Conservation (phyloP, 352 stramenopile species). For the Phytopythium kandeliae region DNA sequence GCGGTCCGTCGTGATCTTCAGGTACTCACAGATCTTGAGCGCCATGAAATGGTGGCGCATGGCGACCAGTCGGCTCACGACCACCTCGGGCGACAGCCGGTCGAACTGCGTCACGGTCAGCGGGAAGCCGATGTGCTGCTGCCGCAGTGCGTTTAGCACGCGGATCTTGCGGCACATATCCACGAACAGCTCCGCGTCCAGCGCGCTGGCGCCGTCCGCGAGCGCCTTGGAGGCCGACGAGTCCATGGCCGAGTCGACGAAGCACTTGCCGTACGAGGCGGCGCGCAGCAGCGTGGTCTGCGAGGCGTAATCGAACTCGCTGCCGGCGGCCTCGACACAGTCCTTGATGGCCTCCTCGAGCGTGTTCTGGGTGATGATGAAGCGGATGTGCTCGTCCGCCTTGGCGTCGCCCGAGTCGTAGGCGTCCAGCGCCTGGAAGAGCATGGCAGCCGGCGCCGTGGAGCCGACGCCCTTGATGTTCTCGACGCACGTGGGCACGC, state of each 20-base stretch:
- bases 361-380: conserved; percentile 74
- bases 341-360: conserved; percentile 85
- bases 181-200: conserved; percentile 83
- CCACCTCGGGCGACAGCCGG: conserved; percentile 74
- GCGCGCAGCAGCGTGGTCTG: conserved; percentile 81
- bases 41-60: conserved; percentile 86
- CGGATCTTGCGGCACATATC: conserved; percentile 87
- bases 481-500: conserved; percentile 79
- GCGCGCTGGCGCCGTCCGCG: conserved; percentile 12
- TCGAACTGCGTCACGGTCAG: conserved; percentile 81
- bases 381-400: conserved; percentile 87
- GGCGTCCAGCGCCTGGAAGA: conserved; percentile 87
- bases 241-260: conserved; percentile 68
- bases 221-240: conserved; percentile 14
- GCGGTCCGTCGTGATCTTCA: conserved; percentile 83
- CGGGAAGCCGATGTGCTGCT: conserved; percentile 74
- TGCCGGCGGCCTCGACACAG: conserved; percentile 81
- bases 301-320: conserved; percentile 79
- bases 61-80: conserved; percentile 79
- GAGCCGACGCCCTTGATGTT: conserved; percentile 86
- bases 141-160: conserved; percentile 87
- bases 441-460: conserved; percentile 82
- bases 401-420: conserved; percentile 87
- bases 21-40: conserved; percentile 89
- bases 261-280: conserved; percentile 87